Base-by-base conservation (phyloP, 345 rosid genomes). In the Eucalyptus lansdowneana region DNA sequence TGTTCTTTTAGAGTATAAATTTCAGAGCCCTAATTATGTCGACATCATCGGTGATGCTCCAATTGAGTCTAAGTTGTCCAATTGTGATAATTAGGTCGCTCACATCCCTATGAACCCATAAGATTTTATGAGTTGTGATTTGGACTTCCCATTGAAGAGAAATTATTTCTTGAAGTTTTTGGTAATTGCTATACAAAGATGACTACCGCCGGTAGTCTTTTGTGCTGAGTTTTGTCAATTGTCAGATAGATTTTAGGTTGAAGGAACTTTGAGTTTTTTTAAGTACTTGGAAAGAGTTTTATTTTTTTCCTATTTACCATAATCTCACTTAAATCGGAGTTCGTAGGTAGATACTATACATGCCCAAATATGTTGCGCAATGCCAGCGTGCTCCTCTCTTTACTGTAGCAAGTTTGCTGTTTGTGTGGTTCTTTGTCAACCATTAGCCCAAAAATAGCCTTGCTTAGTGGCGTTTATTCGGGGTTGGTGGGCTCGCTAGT, bases 1-100 rank as follows among this genome's bases (percentile, higher is more conserved):
- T 60, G 67, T 27, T 60, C 67, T 60, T 17, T 51, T 11, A 60
- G 11, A 60, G 67, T 5, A 60, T 12, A 25, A 27, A 60, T 60
- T 60, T 60, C 4, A 2, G 31, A 60, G 67, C 14, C n/a, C 31
- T 31, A 9, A n/a, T 31, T 67, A 9, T 31, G 11, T n/a, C 4
- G 2, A 15, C 11, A n/a, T 7, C 3, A 6, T 5, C 0, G 10
- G 0, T 31, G 76, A n/a, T 1, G 11, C 37, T 15, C 19, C 19
- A 8, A n/a, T 2, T n/a, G 40, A 65, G 37, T n/a, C 2, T 17
- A 2, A 67, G 21, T 67, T 67, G 80, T 67, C 40, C 80, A 65
- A 5, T n/a, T 14, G 37, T n/a, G 76, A 65, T n/a, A 14, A 65
- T n/a, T 14, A 29, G 21, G 37, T 65, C 3, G 19, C 72, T 29